Percentiles rank a stretch among this genome's conserved stretches.
Evolutionary conservation across 305 asterid species (phyloP).

Genomic region (Ilex paraguariensis): DNA sequence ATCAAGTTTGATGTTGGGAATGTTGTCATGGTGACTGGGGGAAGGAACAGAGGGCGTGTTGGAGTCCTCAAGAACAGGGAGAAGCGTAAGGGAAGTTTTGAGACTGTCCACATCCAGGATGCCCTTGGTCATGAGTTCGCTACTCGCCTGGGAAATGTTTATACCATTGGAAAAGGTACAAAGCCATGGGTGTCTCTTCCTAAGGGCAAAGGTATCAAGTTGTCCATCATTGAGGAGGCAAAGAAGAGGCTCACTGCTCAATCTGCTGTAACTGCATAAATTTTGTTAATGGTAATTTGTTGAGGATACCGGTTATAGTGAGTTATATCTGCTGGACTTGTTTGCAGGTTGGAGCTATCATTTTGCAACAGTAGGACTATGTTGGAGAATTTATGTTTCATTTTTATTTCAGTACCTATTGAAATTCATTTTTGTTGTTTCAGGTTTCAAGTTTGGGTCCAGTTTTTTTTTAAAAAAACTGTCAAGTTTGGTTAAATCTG

Average conservation of each 20-base stretch:
- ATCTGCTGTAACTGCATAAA: slow-evolving; percentile 39
- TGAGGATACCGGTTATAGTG: too few relatives aligned
- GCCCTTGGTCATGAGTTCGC: slow-evolving; percentile 64
- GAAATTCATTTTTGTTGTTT: too few relatives aligned
- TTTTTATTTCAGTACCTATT: too few relatives aligned
- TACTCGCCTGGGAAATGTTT: slow-evolving; percentile 60
- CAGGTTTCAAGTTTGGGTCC: too few relatives aligned
- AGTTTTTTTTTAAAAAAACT: too few relatives aligned
- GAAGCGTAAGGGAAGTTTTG: slow-evolving; percentile 62
- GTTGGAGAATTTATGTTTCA: too few relatives aligned
- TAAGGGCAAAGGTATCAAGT: slow-evolving; percentile 63
- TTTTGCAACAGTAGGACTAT: too few relatives aligned
- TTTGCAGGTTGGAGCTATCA: too few relatives aligned
- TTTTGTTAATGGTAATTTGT: background rate
- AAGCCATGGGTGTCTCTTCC: slow-evolving; percentile 72
- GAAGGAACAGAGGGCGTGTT: slow-evolving; percentile 70
- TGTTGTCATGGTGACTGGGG: slow-evolving; percentile 74
- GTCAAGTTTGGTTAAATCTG: too few relatives aligned
- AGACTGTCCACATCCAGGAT: slow-evolving; percentile 61
- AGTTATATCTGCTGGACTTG: too few relatives aligned
- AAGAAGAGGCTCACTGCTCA: slow-evolving; percentile 55
- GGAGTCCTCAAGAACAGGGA: slow-evolving; percentile 62
- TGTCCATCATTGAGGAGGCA: slow-evolving; percentile 61
- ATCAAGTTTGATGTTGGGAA: slow-evolving; percentile 70
- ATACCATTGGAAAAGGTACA: slow-evolving; percentile 59